A percentile compares a stretch with the other conserved stretches of the same genome.
phyloP scores from a whole-genome alignment of 306 rosid genomes.

The Bauhinia variegata region DNA sequence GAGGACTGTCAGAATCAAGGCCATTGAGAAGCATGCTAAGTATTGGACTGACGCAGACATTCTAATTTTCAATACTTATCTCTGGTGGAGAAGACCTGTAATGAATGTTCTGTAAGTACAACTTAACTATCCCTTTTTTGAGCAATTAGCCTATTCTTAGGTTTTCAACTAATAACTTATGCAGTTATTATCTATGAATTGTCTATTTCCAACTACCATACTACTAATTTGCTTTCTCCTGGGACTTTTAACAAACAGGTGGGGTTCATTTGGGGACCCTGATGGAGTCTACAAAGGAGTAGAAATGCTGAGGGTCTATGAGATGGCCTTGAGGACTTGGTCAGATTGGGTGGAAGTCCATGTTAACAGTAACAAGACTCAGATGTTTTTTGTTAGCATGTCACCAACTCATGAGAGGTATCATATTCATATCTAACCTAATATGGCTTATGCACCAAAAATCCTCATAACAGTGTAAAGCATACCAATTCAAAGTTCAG shows the following conservation, averaged over 20 bases:
- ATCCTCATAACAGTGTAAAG: too few relatives aligned
- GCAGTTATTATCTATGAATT: not conserved
- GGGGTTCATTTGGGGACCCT: constrained; percentile 77
- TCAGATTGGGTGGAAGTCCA: constrained; percentile 91
- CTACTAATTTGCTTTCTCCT: constrained; percentile 6
- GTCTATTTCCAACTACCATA: constrained; percentile 26
- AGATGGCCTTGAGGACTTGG: constrained; percentile 91
- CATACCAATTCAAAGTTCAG: too few relatives aligned
- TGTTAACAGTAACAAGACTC: constrained; percentile 70
- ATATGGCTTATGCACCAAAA: too few relatives aligned
- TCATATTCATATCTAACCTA: too few relatives aligned
- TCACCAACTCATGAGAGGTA: constrained; percentile 97
- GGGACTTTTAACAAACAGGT: constrained; percentile 46
- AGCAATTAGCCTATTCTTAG: not conserved
- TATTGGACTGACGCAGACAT: constrained; percentile 71
- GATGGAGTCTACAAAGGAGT: constrained; percentile 58
- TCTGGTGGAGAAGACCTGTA: constrained; percentile 85
- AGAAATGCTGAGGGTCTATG: constrained; percentile 66
- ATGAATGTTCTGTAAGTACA: constrained; percentile 64
- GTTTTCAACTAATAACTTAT: too few relatives aligned
- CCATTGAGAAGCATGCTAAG: constrained; percentile 78
- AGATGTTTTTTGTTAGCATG: constrained; percentile 78
- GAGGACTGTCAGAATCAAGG: constrained; percentile 63
- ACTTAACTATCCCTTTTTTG: constrained; percentile 8
- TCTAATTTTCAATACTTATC: constrained; percentile 71